Conservation (phyloP, 2,329 filamentous ascomycete genomes). For the Monosporascus sp. region DNA sequence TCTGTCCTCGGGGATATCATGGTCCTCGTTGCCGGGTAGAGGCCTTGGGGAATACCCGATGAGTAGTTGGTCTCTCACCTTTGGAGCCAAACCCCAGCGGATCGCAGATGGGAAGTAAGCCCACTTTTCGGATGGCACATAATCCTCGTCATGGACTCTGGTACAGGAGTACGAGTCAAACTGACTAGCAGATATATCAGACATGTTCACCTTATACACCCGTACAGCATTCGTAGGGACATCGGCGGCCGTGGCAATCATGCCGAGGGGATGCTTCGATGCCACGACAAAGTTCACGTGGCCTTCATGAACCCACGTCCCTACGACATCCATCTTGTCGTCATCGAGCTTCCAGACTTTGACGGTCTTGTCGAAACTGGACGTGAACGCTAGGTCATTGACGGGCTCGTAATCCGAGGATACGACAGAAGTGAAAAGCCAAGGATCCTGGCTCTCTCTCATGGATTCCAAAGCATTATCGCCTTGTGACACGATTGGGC, state of each 20-base stretch:
- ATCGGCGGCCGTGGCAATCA: conserved; percentile 57
- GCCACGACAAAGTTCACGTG: conserved; percentile 59
- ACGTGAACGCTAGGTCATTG: conserved; percentile 48
- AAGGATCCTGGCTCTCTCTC: conserved; percentile 54
- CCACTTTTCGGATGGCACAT: conserved; percentile 44
- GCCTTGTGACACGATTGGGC: conserved; percentile 46
- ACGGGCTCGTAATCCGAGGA: conserved; percentile 50
- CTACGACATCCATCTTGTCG: conserved; percentile 36
- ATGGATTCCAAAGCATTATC: conserved; percentile 54
- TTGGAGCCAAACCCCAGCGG: conserved; percentile 49
- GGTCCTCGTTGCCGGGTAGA: conserved; percentile 43
- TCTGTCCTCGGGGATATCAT: conserved; percentile 54
- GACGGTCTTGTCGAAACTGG: conserved; percentile 57
- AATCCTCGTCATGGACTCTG: conserved; percentile 25
- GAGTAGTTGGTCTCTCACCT: conserved; percentile 47
- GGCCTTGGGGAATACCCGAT: conserved; percentile 60
- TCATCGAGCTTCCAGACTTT: conserved; percentile 51
- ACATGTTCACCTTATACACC: conserved; percentile 43
- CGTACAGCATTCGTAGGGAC: conserved; percentile 49
- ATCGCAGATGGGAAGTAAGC: conserved; percentile 59
- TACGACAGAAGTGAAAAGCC: conserved; percentile 60
- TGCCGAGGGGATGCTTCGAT: conserved; percentile 41
- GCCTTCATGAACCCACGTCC: conserved; percentile 52
- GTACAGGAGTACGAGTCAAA: conserved; percentile 27
- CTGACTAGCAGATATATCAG: conserved; percentile 8